Base-by-base conservation (phyloP, 2,329 filamentous ascomycete species). In the Sporothrix humicola region DNA sequence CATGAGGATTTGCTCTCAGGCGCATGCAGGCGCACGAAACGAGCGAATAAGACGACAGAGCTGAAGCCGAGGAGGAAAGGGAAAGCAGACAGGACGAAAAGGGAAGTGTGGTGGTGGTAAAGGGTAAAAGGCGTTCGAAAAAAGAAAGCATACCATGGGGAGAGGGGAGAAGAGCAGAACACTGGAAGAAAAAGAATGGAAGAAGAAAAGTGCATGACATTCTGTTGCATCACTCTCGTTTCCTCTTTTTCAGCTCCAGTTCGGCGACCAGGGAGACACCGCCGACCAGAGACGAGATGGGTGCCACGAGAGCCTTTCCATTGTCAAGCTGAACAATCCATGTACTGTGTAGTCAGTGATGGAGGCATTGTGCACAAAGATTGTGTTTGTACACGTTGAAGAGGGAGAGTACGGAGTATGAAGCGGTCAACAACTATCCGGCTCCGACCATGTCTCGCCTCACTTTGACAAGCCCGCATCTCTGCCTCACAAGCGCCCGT, bases 241-340 rank as follows among this genome's bases (percentile, higher is more conserved):
- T 15, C 9, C 7, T 37, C 58, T 44, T 13, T 66, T 68, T 52
- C 46, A 52, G 65, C 50, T 68, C n/a, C 65, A 68, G 65, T 46
- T 68, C 23, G 46, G n/a, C 26, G 20, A 68, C 17, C 46, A 61
- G 58, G 37, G 8, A 31, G 23, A 26, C 23, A 26, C 23, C 23
- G 23, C 23, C 26, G 20, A 68, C 17, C 46, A 61, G 58, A 61
- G 8, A 31, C 7, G 13, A 17, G 58, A 61, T 12, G 63, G 42
- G 12, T 46, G 42, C 59, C 31, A 20, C 37, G 10, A n/a, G 17
- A n/a, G n/a, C 17, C n/a, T 3, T 44, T 46, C n/a, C 17, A 20
- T 46, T 46, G 59, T 37, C 13, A 59, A 59, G 56, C 56, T 59
- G 26, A 37, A n/a, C 4, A 9, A 59, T 37, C 26, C 56, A 15